Conservation (phyloP, 2,329 filamentous ascomycete species). For the Nigrospora osmanthi region DNA sequence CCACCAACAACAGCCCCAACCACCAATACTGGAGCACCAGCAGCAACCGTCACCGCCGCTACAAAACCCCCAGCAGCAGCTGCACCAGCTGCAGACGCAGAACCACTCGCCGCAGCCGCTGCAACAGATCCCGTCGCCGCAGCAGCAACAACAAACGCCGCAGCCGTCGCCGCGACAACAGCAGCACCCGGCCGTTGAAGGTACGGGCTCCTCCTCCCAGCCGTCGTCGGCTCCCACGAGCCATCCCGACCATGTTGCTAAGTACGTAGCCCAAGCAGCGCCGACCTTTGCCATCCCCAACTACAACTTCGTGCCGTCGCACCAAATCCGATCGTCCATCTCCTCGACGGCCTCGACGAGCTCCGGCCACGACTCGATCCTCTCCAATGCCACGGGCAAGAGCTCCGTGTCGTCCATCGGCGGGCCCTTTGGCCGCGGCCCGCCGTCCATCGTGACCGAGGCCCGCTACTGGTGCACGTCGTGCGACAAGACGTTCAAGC, state of each 20-base stretch:
- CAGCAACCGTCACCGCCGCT: constrained; percentile 4
- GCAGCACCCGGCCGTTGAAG: constrained; percentile 9
- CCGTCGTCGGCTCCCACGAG: not conserved
- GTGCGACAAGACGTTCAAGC: constrained; percentile 57
- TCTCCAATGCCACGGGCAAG: constrained; percentile 19
- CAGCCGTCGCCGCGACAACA: constrained; percentile 6
- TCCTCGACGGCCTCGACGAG: constrained; percentile 20
- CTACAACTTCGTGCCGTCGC: constrained; percentile 13
- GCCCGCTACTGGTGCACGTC: constrained; percentile 31
- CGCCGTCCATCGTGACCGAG: constrained; percentile 11
- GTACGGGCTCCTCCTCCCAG: constrained; percentile 3
- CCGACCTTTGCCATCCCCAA: constrained; percentile 13
- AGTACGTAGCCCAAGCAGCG: constrained; percentile 6
- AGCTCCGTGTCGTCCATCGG: constrained; percentile 19
- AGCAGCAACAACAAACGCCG: constrained; percentile 8
- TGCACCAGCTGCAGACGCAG: constrained; percentile 1
- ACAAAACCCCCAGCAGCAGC: constrained; percentile 5
- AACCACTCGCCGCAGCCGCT: constrained; percentile 1
- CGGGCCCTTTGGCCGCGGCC: constrained; percentile 2
- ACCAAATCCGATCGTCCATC: constrained; percentile 19
- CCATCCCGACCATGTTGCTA: constrained; percentile 1
- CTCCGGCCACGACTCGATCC: constrained; percentile 19
- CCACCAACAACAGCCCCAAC: constrained; percentile 2
- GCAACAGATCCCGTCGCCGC: constrained; percentile 1
- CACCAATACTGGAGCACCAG: constrained; percentile 5